Percentiles rank a stretch among this genome's conserved stretches.
Evolutionary conservation across 2,329 filamentous ascomycete genomes (phyloP).

Genomic region (Plenodomus tracheiphilus): DNA sequence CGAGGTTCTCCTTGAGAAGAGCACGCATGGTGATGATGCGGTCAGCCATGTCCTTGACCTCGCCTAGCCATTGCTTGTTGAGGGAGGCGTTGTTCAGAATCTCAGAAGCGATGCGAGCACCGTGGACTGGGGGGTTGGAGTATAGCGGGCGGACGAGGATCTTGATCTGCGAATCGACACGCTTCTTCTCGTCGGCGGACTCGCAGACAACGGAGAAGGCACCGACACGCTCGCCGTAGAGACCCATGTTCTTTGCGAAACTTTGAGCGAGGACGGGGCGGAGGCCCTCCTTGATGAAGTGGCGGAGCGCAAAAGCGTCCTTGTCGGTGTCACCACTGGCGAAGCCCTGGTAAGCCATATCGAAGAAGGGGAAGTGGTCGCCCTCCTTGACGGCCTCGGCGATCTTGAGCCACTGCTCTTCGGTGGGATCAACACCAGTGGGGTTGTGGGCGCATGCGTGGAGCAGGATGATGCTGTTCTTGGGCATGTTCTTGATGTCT

Average conservation of each 20-base stretch:
- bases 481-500: conserved; percentile 86
- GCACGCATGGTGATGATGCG: conserved; percentile 98
- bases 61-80: conserved; percentile 91
- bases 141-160: conserved; percentile 95
- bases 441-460: conserved; percentile 99
- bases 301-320: conserved; percentile 89
- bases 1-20: conserved; percentile 90
- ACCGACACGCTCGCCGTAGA: conserved; percentile 97
- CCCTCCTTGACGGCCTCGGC: conserved; percentile 82
- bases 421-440: conserved; percentile 90
- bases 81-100: conserved; percentile 85
- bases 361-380: conserved; percentile 94
- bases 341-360: conserved; percentile 99
- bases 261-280: conserved; percentile 86
- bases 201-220: conserved; percentile 92
- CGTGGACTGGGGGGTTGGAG: conserved; percentile 97
- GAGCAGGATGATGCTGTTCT: conserved; percentile 86
- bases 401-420: conserved; percentile 91
- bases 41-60: conserved; percentile 99
- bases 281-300: conserved; percentile 93
- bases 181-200: conserved; percentile 88
- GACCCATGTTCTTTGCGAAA: conserved; percentile 99
- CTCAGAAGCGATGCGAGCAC: conserved; percentile 87
- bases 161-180: conserved; percentile 96
- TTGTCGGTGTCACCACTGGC: conserved; percentile 88